These are phyloP conservation scores for Panicum hallii DNA, from an alignment of 202 grass and related monocot genomes.

Conservation along the genomic window DNA sequence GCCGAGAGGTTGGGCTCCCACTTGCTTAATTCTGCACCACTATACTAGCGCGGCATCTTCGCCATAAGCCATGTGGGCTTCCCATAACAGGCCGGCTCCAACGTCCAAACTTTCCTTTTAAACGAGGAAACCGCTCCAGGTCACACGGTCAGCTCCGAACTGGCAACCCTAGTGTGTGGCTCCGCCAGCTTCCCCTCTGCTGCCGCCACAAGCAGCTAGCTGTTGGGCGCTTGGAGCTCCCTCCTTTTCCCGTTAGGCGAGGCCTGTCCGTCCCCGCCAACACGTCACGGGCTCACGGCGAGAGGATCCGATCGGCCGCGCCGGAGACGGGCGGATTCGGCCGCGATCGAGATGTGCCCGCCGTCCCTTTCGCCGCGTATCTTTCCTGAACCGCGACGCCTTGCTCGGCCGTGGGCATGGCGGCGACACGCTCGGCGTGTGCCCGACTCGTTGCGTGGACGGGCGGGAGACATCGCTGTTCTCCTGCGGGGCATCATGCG, in stretches of 20 bases:
- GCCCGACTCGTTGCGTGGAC: neutral
- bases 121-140: neutral
- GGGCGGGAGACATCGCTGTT: slow-evolving; percentile 2
- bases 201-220: neutral
- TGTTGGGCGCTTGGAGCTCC: neutral
- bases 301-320: too few relatives aligned
- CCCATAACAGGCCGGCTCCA: neutral
- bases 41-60: neutral
- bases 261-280: too few relatives aligned
- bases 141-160: neutral
- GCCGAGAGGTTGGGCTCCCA: neutral
- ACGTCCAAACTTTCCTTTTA: neutral
- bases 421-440: neutral
- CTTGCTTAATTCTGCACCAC: neutral
- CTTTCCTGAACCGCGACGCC: neutral
- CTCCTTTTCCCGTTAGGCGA: neutral
- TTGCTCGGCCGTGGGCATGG: neutral
- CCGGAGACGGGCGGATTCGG: too few relatives aligned
- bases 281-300: too few relatives aligned
- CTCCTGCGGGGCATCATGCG: too few relatives aligned
- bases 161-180: neutral
- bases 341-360: neutral
- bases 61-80: neutral
- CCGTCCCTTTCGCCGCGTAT: slow-evolving; percentile 6
- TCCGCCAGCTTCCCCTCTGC: too few relatives aligned